Conservation (phyloP, 2,329 filamentous ascomycete genomes). For the Metarhizium anisopliae region DNA sequence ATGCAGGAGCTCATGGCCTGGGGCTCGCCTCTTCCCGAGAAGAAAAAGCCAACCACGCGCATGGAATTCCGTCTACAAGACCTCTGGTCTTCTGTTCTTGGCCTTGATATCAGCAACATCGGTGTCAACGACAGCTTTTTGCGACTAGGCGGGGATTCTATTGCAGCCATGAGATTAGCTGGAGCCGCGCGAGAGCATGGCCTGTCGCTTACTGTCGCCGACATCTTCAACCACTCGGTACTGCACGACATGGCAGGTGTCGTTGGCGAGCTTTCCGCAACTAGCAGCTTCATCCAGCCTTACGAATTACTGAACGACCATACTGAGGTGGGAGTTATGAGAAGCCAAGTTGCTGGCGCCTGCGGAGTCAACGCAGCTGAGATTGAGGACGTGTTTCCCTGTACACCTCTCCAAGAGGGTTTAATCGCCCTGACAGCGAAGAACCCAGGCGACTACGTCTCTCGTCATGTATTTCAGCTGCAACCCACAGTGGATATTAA, state of each 20-base stretch:
- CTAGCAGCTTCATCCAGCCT: background rate
- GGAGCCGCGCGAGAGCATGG: constrained; percentile 23
- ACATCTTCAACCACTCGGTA: constrained; percentile 25
- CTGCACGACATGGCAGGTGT: constrained; percentile 2
- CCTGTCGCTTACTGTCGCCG: constrained; percentile 29
- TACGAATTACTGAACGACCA: background rate
- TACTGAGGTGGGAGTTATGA: background rate
- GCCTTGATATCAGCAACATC: constrained; percentile 14
- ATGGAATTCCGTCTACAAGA: background rate
- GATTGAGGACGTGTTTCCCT: constrained; percentile 25
- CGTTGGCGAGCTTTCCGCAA: background rate
- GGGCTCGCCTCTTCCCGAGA: background rate
- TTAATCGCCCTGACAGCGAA: constrained; percentile 10
- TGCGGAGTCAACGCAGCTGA: constrained; percentile 3
- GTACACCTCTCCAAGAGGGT: constrained; percentile 13
- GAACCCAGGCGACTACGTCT: constrained; percentile 10
- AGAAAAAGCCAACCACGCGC: background rate
- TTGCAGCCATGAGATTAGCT: constrained; percentile 33
- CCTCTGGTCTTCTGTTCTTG: constrained; percentile 9
- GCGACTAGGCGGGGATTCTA: constrained; percentile 36
- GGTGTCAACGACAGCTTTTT: constrained; percentile 36
- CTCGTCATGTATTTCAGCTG: constrained; percentile 8
- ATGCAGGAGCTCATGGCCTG: background rate
- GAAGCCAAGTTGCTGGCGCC: background rate
- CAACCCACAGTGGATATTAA: constrained; percentile 4